A percentile compares a stretch with the other conserved stretches of the same genome.
These are phyloP conservation scores for Auriscalpium vulgare DNA, from an alignment of 768 basidiomycete species.

Conservation along the genomic window DNA sequence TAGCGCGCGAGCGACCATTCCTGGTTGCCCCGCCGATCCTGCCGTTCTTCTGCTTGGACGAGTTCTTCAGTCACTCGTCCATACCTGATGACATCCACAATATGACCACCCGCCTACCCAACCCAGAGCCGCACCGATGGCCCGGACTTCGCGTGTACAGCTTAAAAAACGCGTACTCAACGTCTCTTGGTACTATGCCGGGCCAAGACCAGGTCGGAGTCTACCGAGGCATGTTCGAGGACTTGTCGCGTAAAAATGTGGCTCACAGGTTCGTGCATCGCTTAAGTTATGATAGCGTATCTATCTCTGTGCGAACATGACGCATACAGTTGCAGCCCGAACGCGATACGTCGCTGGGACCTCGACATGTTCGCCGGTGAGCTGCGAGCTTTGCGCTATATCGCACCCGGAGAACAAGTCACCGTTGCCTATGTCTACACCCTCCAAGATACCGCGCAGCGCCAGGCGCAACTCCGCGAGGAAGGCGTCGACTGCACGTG, in stretches of 20 bases:
- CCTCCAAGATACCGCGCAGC: conserved; percentile 10
- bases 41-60: conserved; percentile 1
- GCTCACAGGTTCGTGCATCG: conserved; percentile 12
- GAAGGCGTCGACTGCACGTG: conserved; percentile 30
- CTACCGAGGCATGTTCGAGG: too few species aligned
- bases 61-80: background rate
- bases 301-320: conserved; percentile 13
- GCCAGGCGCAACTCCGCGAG: conserved; percentile 19
- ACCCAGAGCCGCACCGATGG: too few species aligned
- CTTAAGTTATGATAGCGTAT: background rate
- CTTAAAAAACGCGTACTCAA: conserved; percentile 3
- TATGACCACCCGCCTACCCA: background rate
- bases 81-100: too few species aligned
- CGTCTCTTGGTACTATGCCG: too few species aligned
- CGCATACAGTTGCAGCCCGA: conserved; percentile 15
- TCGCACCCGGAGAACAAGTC: conserved; percentile 27
- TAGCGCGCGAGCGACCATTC: conserved; percentile 30
- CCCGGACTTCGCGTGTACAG: conserved; percentile 3
- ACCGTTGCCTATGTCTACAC: conserved; percentile 21
- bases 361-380: conserved; percentile 22
- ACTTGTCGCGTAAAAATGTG: conserved; percentile 1
- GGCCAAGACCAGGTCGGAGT: too few species aligned
- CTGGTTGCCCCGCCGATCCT: conserved; percentile 21
- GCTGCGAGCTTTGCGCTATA: conserved; percentile 22
- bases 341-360: conserved; percentile 19